Conservation (phyloP, 352 stramenopile genomes). For the Aphanomyces invadans region DNA sequence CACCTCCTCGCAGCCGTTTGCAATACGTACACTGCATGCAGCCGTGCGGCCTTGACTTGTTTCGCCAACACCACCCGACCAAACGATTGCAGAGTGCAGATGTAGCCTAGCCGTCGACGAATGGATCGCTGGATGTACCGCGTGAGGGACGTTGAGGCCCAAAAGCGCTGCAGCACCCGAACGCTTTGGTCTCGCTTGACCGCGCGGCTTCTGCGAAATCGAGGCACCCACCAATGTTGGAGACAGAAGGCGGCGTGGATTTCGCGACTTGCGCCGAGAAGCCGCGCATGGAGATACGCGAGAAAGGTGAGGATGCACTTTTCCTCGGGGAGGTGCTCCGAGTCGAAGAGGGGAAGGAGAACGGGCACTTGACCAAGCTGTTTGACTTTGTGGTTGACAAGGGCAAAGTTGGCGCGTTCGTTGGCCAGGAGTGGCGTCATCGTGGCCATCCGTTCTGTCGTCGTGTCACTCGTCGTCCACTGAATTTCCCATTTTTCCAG, state of each 20-base stretch:
- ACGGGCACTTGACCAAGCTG: slow-evolving; percentile 90
- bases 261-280: slow-evolving; percentile 91
- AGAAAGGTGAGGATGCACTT: slow-evolving; percentile 93
- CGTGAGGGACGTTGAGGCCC: slow-evolving; percentile 72
- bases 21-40: neutral
- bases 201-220: slow-evolving; percentile 12
- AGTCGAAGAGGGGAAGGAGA: slow-evolving; percentile 83
- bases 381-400: slow-evolving; percentile 84
- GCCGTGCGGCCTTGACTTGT: neutral
- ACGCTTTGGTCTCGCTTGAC: slow-evolving; percentile 30
- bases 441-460: slow-evolving; percentile 23
- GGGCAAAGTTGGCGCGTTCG: slow-evolving; percentile 77
- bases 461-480: slow-evolving; percentile 34
- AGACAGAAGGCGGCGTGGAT: slow-evolving; percentile 75
- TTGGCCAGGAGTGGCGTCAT: slow-evolving; percentile 36
- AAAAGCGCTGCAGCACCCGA: slow-evolving; percentile 63
- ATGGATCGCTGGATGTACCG: slow-evolving; percentile 63
- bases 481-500: slow-evolving; percentile 45
- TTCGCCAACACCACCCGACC: slow-evolving; percentile 17
- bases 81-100: slow-evolving; percentile 18
- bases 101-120: slow-evolving; percentile 36
- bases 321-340: slow-evolving; percentile 85
- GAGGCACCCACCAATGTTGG: slow-evolving; percentile 24
- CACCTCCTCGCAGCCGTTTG: slow-evolving; percentile 15
- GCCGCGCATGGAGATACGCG: slow-evolving; percentile 88